phyloP scores from a whole-genome alignment of 2,329 filamentous ascomycete species.

The Microthyrium microscopicum region DNA sequence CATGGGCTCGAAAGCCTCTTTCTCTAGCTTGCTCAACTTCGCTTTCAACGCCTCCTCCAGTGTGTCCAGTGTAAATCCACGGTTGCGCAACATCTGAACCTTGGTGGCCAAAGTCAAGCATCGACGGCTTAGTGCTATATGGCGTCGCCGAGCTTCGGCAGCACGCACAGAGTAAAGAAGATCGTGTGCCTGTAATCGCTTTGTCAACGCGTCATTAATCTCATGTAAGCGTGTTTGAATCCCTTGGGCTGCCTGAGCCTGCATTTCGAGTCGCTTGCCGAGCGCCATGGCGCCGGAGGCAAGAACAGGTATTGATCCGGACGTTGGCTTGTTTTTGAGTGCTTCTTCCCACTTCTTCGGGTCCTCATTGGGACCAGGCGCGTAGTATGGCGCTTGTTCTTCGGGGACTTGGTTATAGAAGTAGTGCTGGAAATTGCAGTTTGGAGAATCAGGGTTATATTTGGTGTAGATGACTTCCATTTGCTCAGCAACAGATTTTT shows the following conservation, averaged over 20 bases:
- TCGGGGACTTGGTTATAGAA: slow-evolving; percentile 77
- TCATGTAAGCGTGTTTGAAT: slow-evolving; percentile 61
- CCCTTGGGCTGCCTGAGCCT: slow-evolving; percentile 50
- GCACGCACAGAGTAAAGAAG: slow-evolving; percentile 59
- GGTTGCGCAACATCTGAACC: slow-evolving; percentile 64
- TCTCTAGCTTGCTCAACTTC: slow-evolving; percentile 53
- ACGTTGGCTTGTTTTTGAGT: slow-evolving; percentile 59
- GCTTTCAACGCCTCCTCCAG: slow-evolving; percentile 65
- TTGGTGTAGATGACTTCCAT: slow-evolving; percentile 54
- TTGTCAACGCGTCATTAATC: slow-evolving; percentile 58
- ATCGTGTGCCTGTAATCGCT: slow-evolving; percentile 61
- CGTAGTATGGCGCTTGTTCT: slow-evolving; percentile 58
- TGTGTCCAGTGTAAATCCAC: slow-evolving; percentile 63
- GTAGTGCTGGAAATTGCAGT: slow-evolving; percentile 65
- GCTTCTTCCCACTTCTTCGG: slow-evolving; percentile 72
- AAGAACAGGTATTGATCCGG: slow-evolving; percentile 61
- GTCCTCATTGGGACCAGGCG: slow-evolving; percentile 53
- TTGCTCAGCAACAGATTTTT: slow-evolving; percentile 61
- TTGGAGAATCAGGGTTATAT: slow-evolving; percentile 53
- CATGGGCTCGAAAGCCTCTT: slow-evolving; percentile 55
- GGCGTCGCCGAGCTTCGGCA: slow-evolving; percentile 54
- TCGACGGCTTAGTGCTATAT: slow-evolving; percentile 55
- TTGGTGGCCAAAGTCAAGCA: slow-evolving; percentile 61
- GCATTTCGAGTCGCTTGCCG: slow-evolving; percentile 49
- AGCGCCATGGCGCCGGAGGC: slow-evolving; percentile 54